A percentile compares a stretch with the other conserved stretches of the same genome.
Evolutionary conservation across 352 stramenopile genomes (phyloP).

Genomic region (Globisporangium lucens): DNA sequence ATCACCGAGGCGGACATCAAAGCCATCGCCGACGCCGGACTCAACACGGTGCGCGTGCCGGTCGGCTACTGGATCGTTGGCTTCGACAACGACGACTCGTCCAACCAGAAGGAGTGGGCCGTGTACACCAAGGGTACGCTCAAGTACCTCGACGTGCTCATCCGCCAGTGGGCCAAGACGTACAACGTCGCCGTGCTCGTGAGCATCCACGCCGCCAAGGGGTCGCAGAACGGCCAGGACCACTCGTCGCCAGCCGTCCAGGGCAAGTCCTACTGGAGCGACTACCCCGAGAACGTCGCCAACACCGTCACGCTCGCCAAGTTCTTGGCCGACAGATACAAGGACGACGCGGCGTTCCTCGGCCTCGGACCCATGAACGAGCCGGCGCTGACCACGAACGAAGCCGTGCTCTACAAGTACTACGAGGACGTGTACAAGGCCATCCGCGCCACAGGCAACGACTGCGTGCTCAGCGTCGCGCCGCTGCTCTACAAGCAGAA

Average conservation of each 20-base stretch:
- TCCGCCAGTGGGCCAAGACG: slow-evolving; percentile 39
- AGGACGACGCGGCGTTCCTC: slow-evolving; percentile 61
- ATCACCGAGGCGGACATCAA: slow-evolving; percentile 70
- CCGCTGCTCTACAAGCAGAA: slow-evolving; percentile 53
- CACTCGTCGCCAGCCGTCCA: slow-evolving; percentile 46
- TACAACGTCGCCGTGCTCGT: slow-evolving; percentile 56
- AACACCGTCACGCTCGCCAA: slow-evolving; percentile 38
- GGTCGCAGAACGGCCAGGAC: slow-evolving; percentile 73
- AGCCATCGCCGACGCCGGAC: slow-evolving; percentile 48
- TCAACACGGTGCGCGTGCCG: slow-evolving; percentile 80
- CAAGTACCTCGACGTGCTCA: slow-evolving; percentile 46
- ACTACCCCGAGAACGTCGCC: slow-evolving; percentile 54
- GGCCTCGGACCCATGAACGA: slow-evolving; percentile 78
- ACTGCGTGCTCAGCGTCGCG: slow-evolving; percentile 62
- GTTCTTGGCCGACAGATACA: slow-evolving; percentile 65
- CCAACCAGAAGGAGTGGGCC: slow-evolving; percentile 34
- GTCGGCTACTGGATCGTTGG: slow-evolving; percentile 80
- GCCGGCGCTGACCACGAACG: slow-evolving; percentile 41
- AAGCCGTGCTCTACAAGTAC: slow-evolving; percentile 57
- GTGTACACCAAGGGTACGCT: slow-evolving; percentile 43
- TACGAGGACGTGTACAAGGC: slow-evolving; percentile 64
- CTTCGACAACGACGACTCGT: slow-evolving; percentile 58
- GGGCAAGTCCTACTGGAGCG: slow-evolving; percentile 44
- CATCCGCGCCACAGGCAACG: slow-evolving; percentile 49
- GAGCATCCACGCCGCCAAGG: slow-evolving; percentile 63